These are phyloP conservation scores for Schizophyllum amplum DNA, from an alignment of 1,284 basidiomycete genomes.

Conservation along the genomic window DNA sequence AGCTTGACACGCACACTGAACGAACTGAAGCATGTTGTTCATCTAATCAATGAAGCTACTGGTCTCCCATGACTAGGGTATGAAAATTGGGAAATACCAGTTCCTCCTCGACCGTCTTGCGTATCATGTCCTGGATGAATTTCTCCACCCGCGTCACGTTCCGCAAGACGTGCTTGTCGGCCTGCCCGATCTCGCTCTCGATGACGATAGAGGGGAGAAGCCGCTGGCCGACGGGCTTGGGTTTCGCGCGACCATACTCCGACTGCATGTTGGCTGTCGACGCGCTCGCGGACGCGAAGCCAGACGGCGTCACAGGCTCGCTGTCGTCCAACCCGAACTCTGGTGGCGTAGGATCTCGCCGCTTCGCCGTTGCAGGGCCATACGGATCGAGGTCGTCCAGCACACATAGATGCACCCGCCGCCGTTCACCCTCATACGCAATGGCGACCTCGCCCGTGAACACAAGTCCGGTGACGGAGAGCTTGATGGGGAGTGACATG, in stretches of 20 bases:
- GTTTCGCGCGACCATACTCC: constrained; percentile 38
- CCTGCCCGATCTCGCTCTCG: constrained; percentile 94
- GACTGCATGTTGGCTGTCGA: constrained; percentile 15
- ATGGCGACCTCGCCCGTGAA: constrained; percentile 85
- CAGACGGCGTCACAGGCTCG: constrained; percentile 25
- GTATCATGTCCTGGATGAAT: constrained; percentile 91
- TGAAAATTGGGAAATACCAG: constrained; percentile 93
- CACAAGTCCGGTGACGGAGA: constrained; percentile 82
- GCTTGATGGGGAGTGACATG: constrained; percentile 92
- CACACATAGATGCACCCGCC: constrained; percentile 81
- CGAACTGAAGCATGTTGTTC: too few relatives aligned
- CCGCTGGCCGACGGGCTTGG: constrained; percentile 71
- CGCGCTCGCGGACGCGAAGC: constrained; percentile 30
- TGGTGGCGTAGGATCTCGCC: constrained; percentile 28
- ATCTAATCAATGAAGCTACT: constrained; percentile 2
- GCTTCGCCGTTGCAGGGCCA: constrained; percentile 45
- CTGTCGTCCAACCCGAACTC: constrained; percentile 17
- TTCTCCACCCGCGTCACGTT: constrained; percentile 96
- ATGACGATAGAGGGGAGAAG: constrained; percentile 90
- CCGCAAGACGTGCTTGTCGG: constrained; percentile 91
- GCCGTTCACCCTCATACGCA: constrained; percentile 81
- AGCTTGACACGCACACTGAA: too few relatives aligned
- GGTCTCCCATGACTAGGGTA: constrained; percentile 61
- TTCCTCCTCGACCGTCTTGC: constrained; percentile 92
- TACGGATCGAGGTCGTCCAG: constrained; percentile 82